Base-by-base conservation (phyloP, 2,329 filamentous ascomycete species). In the Knufia fluminis region DNA sequence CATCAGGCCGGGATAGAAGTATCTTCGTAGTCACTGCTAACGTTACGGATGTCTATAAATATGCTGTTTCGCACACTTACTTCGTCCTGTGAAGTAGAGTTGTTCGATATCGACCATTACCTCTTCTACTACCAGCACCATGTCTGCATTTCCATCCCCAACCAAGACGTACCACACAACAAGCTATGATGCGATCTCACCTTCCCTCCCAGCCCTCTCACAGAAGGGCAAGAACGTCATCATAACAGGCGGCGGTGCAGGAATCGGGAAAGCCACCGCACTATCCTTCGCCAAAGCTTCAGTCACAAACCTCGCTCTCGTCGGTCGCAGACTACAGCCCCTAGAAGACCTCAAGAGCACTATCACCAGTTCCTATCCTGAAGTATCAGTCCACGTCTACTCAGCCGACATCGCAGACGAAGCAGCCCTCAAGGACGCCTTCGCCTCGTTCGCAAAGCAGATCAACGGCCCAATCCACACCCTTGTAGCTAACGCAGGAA, bases 101-200 rank as follows among this genome's bases (percentile, higher is more conserved):
- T n/a, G n/a, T n/a, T n/a, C n/a, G n/a, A n/a, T n/a, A n/a, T n/a
- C n/a, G n/a, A n/a, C n/a, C n/a, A n/a, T n/a, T n/a, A n/a, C n/a
- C n/a, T n/a, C n/a, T n/a, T n/a, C n/a, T n/a, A n/a, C n/a, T n/a
- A n/a, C n/a, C n/a, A 41, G n/a, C 38, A 23, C n/a, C n/a, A 41
- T 41, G 17, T 14, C 40, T 16, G 33, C 43, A 6, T 35, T 19
- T n/a, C 43, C 26, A 8, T 6, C 16, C 10, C 43, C 43, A 4
- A 69, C 66, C n/a, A 62, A 60, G 20, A 60, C 56, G 14, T 57
- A 54, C 4, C 65, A 71, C 48, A 63, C 59, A 3, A 62, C 68
- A 42, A 52, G 60, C 3, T 72, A 73, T 50, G 62, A 67, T 17
- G 60, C 67, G 14, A 66, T 71, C 39, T 62, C 70, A 33, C 69